phyloP scores from a whole-genome alignment of 768 basidiomycete genomes.

The Termitomyces sp. region DNA sequence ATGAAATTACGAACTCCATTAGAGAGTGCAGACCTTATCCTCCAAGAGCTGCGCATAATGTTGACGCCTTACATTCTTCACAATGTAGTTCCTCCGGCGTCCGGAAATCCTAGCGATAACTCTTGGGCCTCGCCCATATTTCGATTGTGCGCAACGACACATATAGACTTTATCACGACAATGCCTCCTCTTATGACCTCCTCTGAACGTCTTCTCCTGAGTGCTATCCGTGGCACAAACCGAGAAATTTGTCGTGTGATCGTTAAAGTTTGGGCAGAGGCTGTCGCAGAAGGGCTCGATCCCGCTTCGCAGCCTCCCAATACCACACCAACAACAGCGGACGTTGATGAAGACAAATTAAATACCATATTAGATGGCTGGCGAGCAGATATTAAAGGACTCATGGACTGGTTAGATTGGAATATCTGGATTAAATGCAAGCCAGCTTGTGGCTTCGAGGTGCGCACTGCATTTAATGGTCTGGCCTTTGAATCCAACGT shows the following conservation, averaged over 20 bases:
- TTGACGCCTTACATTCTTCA: constrained; percentile 11
- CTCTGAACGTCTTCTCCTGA: constrained; percentile 27
- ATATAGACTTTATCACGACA: constrained; percentile 21
- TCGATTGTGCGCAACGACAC: constrained; percentile 28
- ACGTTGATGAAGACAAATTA: not conserved
- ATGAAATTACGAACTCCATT: too few species aligned
- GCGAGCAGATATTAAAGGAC: constrained; percentile 28
- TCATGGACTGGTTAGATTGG: constrained; percentile 58
- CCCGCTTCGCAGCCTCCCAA: not conserved
- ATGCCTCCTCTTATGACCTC: constrained; percentile 19
- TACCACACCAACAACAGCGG: not conserved
- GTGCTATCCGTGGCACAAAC: constrained; percentile 31
- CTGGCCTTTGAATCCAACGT: not conserved
- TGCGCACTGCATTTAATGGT: constrained; percentile 22
- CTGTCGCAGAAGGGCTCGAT: constrained; percentile 27
- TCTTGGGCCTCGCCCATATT: constrained; percentile 32
- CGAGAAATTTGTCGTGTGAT: constrained; percentile 46
- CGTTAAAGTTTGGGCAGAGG: constrained; percentile 48
- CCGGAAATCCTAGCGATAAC: not conserved
- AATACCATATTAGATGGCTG: constrained; percentile 27
- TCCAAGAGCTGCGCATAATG: constrained; percentile 8
- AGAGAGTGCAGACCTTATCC: too few species aligned
- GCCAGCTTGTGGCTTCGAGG: constrained; percentile 45
- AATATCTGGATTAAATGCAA: constrained; percentile 46
- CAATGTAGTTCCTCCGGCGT: constrained; percentile 6